Evolutionary conservation across 2,329 filamentous ascomycete species (phyloP).

Genomic region (Scolecobasidium constrictum): DNA sequence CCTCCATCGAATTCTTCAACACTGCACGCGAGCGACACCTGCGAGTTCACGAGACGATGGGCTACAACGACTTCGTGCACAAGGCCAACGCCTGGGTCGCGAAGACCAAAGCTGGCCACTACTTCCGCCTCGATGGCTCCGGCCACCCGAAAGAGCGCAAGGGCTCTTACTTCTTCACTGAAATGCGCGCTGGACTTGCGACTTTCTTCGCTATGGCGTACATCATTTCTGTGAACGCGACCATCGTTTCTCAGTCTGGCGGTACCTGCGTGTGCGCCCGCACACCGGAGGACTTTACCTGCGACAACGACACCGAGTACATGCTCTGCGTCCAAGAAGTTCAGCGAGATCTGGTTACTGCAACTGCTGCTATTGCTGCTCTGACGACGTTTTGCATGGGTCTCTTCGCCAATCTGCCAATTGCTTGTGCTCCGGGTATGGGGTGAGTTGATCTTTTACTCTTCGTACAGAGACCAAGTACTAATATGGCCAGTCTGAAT

Average conservation of each 20-base stretch:
- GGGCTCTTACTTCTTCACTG: conserved; percentile 69
- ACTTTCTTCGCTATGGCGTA: conserved; percentile 60
- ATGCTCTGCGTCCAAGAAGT: conserved; percentile 50
- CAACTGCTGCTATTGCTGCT: conserved; percentile 72
- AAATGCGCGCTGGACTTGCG: conserved; percentile 71
- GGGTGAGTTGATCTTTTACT: not conserved
- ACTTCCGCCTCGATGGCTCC: conserved; percentile 69
- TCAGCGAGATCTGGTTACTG: conserved; percentile 72
- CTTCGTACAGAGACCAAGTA: conserved; percentile 24
- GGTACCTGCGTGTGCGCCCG: conserved; percentile 65
- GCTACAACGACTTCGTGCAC: conserved; percentile 17
- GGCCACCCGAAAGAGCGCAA: conserved; percentile 67
- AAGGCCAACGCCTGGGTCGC: conserved; percentile 23
- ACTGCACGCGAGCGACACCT: not conserved
- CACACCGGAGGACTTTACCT: conserved; percentile 38
- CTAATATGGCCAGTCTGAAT: conserved; percentile 63
- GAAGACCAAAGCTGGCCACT: conserved; percentile 23
- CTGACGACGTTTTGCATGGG: conserved; percentile 77
- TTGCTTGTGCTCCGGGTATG: conserved; percentile 30
- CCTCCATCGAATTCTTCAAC: not conserved
- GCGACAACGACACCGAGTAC: conserved; percentile 47
- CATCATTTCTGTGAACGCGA: conserved; percentile 60
- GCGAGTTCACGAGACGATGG: not conserved
- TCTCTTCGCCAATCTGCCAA: conserved; percentile 65
- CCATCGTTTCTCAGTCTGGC: conserved; percentile 59